Base-by-base conservation (phyloP, 2,329 filamentous ascomycete genomes). In the Penicillium freii region DNA sequence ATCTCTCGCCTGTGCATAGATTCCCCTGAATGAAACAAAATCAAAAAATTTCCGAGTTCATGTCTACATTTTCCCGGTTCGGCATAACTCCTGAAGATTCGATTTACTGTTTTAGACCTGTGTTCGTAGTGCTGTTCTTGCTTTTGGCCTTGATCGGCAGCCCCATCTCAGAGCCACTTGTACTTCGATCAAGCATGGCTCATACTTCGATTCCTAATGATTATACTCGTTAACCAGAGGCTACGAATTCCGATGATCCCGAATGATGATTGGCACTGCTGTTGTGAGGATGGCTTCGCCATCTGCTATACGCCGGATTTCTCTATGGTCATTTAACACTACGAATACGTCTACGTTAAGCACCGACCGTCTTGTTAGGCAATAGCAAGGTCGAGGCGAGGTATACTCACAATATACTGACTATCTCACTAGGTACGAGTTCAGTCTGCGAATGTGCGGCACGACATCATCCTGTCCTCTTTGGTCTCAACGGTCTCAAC, bases 321-420 rank as follows among this genome's bases (percentile, higher is more conserved):
- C 23, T 25, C 15, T 2, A 0, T 15, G 19, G n/a, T 27, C n/a
- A n/a, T 48, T 23, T 15, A 13, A 7, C 23, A 29, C 4, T 9
- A 23, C 84, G 92, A 59, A 97, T 92, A 17, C 83, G 92, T 56
- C 79, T 97, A 68, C 85, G 93, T 69, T 91, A 95, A 74, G 91
- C 89, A 0, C 92, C 93, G 87, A 73, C 90, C 90, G 76, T 91
- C 85, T 17, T 91, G 87, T n/a, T 81, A 83, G 73, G 84, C 82
- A 60, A 83, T 84, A 72, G 71, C 27, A 73, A 71, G 64, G 88
- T 88, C 3, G 80, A 83, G 23, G 84, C 87, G 62, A 96, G 96
- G 73, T 97, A 97, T 11, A 4, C 13, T 8, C 21, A 34, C 29
- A 8, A 57, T 75, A 39, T 71, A 29, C 72, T 74, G 60, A 77